Base-by-base conservation (phyloP, 192 early-diverging fungal species). In the Rhizophagus clarus region DNA sequence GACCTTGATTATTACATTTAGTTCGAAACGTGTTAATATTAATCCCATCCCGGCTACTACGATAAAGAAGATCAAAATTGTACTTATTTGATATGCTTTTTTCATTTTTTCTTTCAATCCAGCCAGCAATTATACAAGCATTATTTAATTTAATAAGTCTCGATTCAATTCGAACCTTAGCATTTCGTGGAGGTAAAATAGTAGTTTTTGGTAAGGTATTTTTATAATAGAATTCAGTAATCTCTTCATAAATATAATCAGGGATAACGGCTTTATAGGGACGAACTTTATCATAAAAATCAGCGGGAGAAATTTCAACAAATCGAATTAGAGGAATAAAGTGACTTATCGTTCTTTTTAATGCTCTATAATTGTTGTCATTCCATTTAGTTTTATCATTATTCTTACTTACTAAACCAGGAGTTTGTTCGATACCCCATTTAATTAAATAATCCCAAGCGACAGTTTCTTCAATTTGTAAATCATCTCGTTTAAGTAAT, bases 391-490 rank as follows among this genome's bases (percentile, higher is more conserved):
- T 1, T 45, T 2, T 45, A 45, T 45, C 11, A 4, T 12, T 45
- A 12, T 45, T 45, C 11, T 12, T 15, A 20, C 15, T 20, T 56
- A 0, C 14, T 20, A 56, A 20, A 0, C 14, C 49, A 45, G 42
- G 42, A 45, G 42, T 45, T 45, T 45, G 42, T 45, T 45, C 11
- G 1, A 45, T 45, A 24, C 74, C 74, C 74, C 74, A 76, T 76
- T 62, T 62, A 61, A 76, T 76, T 24, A 76, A 20, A 24, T 62
- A 4, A n/a, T 76, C 32, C 74, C 74, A 76, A 40, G 61, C 20
- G n/a, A 62, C 74, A n/a, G 37, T 34, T 29, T 76, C 74, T 37
- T 76, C 17, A 15, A 76, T 34, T 61, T 37, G 28, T 29, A 76
- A 34, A 62, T 45, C 42, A 4, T 45, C 42, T 12, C 42, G 42